Evolutionary conservation across 2,329 filamentous ascomycete genomes (phyloP).

Genomic region (Fusarium lyarnte): DNA sequence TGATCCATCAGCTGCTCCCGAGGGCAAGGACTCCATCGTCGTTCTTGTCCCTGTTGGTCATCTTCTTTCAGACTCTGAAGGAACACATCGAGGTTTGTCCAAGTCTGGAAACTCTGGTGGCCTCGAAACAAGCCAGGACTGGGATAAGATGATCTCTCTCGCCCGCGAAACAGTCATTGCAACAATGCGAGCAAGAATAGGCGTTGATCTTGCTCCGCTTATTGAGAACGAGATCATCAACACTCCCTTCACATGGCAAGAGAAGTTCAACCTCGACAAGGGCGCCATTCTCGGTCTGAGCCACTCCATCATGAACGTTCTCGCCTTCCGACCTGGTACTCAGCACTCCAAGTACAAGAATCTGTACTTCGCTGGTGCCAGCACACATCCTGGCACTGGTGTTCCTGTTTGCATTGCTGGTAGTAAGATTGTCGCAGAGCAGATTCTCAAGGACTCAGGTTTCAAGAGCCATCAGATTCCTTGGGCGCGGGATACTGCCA

Average conservation of each 20-base stretch:
- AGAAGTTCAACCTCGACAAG: slow-evolving; percentile 77
- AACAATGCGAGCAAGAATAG: slow-evolving; percentile 69
- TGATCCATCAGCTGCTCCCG: slow-evolving; percentile 73
- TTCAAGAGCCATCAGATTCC: slow-evolving; percentile 16
- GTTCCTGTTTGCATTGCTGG: slow-evolving; percentile 79
- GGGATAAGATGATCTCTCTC: slow-evolving; percentile 66
- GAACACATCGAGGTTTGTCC: slow-evolving; percentile 23
- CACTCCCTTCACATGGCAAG: slow-evolving; percentile 71
- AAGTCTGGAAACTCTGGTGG: slow-evolving; percentile 5
- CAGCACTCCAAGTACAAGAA: slow-evolving; percentile 59
- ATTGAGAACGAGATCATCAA: slow-evolving; percentile 72
- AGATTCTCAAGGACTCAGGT: slow-evolving; percentile 47
- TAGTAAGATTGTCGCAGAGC: slow-evolving; percentile 65
- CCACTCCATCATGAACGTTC: slow-evolving; percentile 79
- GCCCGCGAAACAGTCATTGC: slow-evolving; percentile 69
- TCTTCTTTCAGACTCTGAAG: slow-evolving; percentile 48
- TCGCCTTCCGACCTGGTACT: slow-evolving; percentile 71
- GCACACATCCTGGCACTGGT: slow-evolving; percentile 79
- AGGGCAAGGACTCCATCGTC: slow-evolving; percentile 71
- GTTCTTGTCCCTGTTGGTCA: slow-evolving; percentile 79
- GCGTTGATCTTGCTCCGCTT: slow-evolving; percentile 57
- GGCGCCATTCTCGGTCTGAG: slow-evolving; percentile 78
- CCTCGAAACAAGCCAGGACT: slow-evolving; percentile 46
- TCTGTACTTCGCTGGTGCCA: slow-evolving; percentile 78
- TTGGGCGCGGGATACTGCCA: background rate